phyloP scores from a whole-genome alignment of 768 basidiomycete genomes.

The Pulveroboletus sp. region DNA sequence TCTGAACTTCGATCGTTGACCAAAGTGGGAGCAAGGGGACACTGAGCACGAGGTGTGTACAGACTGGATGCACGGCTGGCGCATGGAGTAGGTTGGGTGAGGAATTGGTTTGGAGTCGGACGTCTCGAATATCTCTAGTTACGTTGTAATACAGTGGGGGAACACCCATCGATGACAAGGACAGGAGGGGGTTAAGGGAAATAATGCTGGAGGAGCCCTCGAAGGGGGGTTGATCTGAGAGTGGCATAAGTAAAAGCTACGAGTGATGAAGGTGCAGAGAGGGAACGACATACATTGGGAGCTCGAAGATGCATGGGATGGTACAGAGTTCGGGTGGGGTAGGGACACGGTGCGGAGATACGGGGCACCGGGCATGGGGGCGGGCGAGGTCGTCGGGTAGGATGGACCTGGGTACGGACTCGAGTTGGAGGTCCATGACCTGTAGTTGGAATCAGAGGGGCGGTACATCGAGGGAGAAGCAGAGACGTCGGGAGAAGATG shows the following conservation, averaged over 20 bases:
- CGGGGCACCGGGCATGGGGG: conserved; percentile 22
- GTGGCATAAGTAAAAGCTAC: not conserved
- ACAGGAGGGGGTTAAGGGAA: conserved; percentile 23
- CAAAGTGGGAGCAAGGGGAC: conserved; percentile 24
- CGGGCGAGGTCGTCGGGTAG: conserved; percentile 16
- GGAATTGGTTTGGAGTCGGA: conserved; percentile 20
- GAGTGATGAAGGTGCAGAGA: no score
- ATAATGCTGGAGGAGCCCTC: conserved; percentile 15
- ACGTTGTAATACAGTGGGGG: conserved; percentile 24
- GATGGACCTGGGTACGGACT: conserved; percentile 2
- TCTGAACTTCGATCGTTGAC: conserved; percentile 29
- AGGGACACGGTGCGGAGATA: conserved; percentile 26
- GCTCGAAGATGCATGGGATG: conserved; percentile 11
- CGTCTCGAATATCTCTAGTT: conserved; percentile 19
- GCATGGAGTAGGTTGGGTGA: conserved; percentile 13
- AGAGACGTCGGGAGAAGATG: not conserved
- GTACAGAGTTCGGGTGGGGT: conserved; percentile 29
- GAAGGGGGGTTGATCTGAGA: conserved; percentile 12
- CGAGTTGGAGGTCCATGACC: conserved; percentile 18
- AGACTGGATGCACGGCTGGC: conserved; percentile 21
- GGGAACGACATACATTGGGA: conserved; percentile 12
- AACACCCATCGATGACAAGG: conserved; percentile 11
- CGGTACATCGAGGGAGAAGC: conserved; percentile 18
- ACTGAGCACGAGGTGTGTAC: conserved; percentile 15
- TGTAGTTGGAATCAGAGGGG: conserved; percentile 16